Evolutionary conservation across 768 basidiomycete genomes (phyloP), one percentile per base, ranked within the genome.

Genomic region (Rhodotorula babjevae): DNA sequence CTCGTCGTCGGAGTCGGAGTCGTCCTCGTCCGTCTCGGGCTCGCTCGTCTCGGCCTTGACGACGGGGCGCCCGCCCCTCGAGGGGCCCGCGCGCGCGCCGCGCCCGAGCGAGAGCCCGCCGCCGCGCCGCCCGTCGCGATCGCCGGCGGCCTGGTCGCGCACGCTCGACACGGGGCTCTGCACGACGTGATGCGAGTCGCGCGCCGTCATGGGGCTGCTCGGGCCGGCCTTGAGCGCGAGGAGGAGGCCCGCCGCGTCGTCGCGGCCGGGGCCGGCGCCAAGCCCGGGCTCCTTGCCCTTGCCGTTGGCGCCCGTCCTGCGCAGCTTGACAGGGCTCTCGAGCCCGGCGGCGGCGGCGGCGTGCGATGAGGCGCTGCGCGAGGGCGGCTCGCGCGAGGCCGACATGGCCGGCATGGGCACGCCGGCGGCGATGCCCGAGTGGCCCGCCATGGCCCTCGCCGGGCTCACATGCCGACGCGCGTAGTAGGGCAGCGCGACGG

Each of bases 191-290:
- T 36, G 57, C 36, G 62, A 18, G 44, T 46, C 44, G 2, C 16
- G 47, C 55, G 31, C 14, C 29, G 44, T 15, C 42, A 23, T n/a
- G 62, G 14, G n/a, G 50, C 31, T 21, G 42, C 25, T 36, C 25
- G 72, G 72, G 23, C 72, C 72, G 10, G 67, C 68, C 53, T 69
- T 69, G 53, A 73, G 64, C 7, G 72, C 72, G 29, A 73, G 61
- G 0, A 73, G 16, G 60, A 73, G 53, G 4, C 68, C 72, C 42
- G 72, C 72, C 6, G 68, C 72, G 31, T 73, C 72, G 21, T 73
- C 65, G 25, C 65, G 33, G 1, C 21, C n/a, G 46, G 49, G 23
- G 18, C 57, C 50, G 36, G 59, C 49, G n/a, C 36, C 16, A 9
- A 36, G 36, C 12, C 50, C 40, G 21, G 18, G 18, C 46, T 31